phyloP scores from a whole-genome alignment of 164 flowering plant genomes.

The Stephania cephalantha region DNA sequence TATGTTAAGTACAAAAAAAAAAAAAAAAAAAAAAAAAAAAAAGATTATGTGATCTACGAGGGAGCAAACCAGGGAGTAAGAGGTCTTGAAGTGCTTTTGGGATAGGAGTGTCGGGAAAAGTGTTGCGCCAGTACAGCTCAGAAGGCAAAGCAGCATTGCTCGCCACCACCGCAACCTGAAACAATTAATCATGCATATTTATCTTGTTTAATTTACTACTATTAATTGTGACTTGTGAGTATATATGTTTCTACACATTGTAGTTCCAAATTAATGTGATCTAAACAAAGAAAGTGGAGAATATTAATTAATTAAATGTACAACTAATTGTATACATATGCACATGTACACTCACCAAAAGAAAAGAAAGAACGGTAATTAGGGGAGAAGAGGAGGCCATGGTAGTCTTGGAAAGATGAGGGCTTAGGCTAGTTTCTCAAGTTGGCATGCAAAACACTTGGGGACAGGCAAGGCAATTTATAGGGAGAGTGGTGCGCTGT shows the following conservation, averaged over 20 bases:
- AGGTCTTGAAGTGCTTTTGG: conserved; percentile 26
- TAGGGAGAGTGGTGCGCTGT: neutral
- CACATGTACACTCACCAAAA: neutral
- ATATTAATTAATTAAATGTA: too few species aligned
- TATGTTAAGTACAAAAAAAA: too few species aligned
- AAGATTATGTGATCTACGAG: too few species aligned
- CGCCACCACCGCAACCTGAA: conserved; percentile 22
- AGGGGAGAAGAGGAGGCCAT: neutral
- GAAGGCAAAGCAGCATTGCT: conserved; percentile 27
- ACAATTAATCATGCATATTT: neutral
- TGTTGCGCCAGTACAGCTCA: conserved; percentile 30
- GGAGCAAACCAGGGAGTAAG: conserved; percentile 17
- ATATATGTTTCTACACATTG: too few species aligned
- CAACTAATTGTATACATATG: too few species aligned
- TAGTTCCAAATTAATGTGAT: neutral
- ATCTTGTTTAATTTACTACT: neutral
- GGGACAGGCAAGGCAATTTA: too few species aligned
- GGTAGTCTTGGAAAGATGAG: neutral
- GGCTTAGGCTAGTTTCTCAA: neutral
- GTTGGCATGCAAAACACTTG: neutral
- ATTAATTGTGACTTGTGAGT: neutral
- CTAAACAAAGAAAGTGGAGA: too few species aligned
- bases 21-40: too few species aligned
- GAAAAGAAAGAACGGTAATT: neutral
- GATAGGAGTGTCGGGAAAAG: conserved; percentile 34